phyloP scores from a whole-genome alignment of 345 rosid genomes.

The Populus tremula region DNA sequence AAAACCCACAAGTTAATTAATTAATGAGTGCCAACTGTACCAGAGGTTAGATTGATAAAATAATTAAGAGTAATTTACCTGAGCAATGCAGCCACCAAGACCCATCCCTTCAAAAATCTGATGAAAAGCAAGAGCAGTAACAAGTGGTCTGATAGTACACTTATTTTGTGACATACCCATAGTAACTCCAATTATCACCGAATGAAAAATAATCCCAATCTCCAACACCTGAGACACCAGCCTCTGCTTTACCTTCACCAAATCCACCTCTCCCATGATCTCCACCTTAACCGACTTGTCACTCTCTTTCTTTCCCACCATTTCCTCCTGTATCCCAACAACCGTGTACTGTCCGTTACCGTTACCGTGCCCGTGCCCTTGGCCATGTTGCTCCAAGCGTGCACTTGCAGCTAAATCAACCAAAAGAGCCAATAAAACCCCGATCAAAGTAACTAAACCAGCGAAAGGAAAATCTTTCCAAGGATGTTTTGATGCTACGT shows the following conservation, averaged over 20 bases:
- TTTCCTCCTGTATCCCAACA: constrained; percentile 40
- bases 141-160: constrained; percentile 86
- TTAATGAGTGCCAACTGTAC: not conserved
- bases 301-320: constrained; percentile 25
- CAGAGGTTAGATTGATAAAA: not conserved
- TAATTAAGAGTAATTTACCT: constrained; percentile 40
- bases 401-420: constrained; percentile 87
- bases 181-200: constrained; percentile 87
- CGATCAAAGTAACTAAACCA: constrained; percentile 68
- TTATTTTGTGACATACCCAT: constrained; percentile 96
- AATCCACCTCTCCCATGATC: constrained; percentile 31
- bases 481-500: constrained; percentile 67
- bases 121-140: constrained; percentile 86
- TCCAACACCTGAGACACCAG: constrained; percentile 91
- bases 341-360: constrained; percentile 30
- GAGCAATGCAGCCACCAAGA: constrained; percentile 98
- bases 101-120: constrained; percentile 96
- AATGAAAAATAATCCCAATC: constrained; percentile 89
- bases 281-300: constrained; percentile 34
- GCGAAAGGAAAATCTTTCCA: constrained; percentile 92
- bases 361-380: constrained; percentile 35
- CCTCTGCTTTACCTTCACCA: constrained; percentile 63
- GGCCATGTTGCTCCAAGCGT: constrained; percentile 49
- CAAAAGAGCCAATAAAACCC: constrained; percentile 59
- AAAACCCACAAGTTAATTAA: not conserved